Evolutionary conservation across 768 basidiomycete genomes (phyloP).

Genomic region (Hysterangium stoloniferum): DNA sequence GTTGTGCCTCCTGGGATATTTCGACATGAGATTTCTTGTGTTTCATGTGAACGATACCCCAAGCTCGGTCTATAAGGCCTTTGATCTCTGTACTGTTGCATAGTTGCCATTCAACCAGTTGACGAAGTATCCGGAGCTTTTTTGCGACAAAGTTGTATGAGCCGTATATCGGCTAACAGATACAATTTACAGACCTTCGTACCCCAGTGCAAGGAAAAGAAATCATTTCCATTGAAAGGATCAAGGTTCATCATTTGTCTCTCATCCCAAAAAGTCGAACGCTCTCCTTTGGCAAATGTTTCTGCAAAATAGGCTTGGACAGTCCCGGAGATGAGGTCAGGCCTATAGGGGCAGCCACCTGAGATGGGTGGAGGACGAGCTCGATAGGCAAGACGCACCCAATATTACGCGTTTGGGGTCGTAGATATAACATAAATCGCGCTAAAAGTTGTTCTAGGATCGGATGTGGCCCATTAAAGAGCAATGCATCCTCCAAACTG

Average conservation of each 20-base stretch:
- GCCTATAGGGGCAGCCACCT: conserved; percentile 40
- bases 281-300: conserved; percentile 30
- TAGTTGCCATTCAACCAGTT: conserved; percentile 81
- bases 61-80: conserved; percentile 69
- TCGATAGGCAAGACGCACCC: conserved; percentile 42
- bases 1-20: conserved; percentile 31
- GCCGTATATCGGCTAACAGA: conserved; percentile 17
- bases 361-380: conserved; percentile 17
- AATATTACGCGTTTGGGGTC: conserved; percentile 84
- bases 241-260: conserved; percentile 57
- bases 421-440: conserved; percentile 74
- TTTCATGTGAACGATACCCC: conserved; percentile 79
- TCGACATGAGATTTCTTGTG: conserved; percentile 72
- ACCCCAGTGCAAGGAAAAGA: conserved; percentile 76
- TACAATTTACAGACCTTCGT: conserved; percentile 54
- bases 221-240: conserved; percentile 64
- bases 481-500: conserved; percentile 75
- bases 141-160: conserved; percentile 16
- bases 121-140: conserved; percentile 76
- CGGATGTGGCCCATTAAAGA: conserved; percentile 53
- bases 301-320: conserved; percentile 48
- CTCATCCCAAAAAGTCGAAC: conserved; percentile 78
- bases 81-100: conserved; percentile 62
- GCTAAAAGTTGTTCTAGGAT: conserved; percentile 66
- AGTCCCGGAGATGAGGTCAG: conserved; percentile 76